Evolutionary conservation across 345 rosid genomes (phyloP), one percentile per base, ranked within the genome.

Genomic region (Eucalyptus melliodora): DNA sequence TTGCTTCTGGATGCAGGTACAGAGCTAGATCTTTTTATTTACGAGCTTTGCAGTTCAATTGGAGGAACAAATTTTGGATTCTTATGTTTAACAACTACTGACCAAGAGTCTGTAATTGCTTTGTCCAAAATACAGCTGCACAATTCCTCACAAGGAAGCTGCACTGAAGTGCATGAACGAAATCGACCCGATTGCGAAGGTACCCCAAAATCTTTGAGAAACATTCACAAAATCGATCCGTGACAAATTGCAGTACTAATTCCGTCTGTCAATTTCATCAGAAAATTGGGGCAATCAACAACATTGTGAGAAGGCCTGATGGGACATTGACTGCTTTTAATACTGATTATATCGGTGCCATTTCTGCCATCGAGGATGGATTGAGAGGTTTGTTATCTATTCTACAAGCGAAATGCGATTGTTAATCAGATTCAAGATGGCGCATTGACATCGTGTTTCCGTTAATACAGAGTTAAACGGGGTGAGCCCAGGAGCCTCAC

Each of bases 81-180:
- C 19, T 26, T 21, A 51, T n/a, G 40, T 23, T 49, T 40, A 47
- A 80, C 88, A 42, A 19, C 24, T 60, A 13, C 49, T 17, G 49
- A 37, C 72, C 23, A 47, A 47, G 47, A 65, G 27, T 59, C 16
- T 56, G 40, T 40, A 9, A 65, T 47, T 31, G 49, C 60, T 55
- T 37, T 72, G 50, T 37, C 86, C 14, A 19, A 65, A 51, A 86
- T 89, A 87, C 93, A 94, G 95, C 56, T 93, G 89, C 86, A 93
- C 95, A 13, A 94, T 94, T 89, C 94, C 95, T 42, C 95, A 93
- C 89, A 93, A 94, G 91, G 95, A 94, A 88, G 92, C 81, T 69
- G 95, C 92, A 50, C 90, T 94, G 30, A 88, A 91, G 80, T 94
- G 93, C 91, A 91, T 92, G 92, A 89, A 93, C 27, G 94, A 93